phyloP scores from a whole-genome alignment of 2,329 filamentous ascomycete species.

The Stachybotrys chartarum region DNA sequence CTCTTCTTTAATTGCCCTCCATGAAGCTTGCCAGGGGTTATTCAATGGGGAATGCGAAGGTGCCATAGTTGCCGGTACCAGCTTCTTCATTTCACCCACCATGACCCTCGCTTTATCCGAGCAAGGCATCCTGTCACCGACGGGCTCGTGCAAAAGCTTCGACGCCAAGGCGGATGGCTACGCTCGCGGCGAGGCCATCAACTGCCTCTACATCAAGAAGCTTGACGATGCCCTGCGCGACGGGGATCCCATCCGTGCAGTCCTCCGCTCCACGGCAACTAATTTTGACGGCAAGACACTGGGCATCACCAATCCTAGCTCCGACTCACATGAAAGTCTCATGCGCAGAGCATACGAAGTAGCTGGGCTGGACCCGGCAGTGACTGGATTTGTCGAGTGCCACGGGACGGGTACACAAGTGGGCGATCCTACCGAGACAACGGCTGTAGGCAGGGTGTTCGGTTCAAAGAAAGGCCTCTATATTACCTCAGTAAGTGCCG shows the following conservation, averaged over 20 bases:
- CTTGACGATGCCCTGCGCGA: slow-evolving; percentile 38
- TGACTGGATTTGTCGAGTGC: slow-evolving; percentile 27
- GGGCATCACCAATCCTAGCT: slow-evolving; percentile 32
- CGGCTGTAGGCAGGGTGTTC: slow-evolving; percentile 23
- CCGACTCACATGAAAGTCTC: slow-evolving; percentile 20
- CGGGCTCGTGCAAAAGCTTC: slow-evolving; percentile 26
- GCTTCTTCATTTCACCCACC: slow-evolving; percentile 20
- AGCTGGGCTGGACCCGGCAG: slow-evolving; percentile 16
- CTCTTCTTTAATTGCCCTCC: slow-evolving; percentile 24
- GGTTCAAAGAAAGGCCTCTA: slow-evolving; percentile 11
- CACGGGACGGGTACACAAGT: slow-evolving; percentile 32
- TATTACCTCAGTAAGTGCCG: slow-evolving; percentile 18
- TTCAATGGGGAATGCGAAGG: slow-evolving; percentile 14
- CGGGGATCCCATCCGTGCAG: slow-evolving; percentile 32
- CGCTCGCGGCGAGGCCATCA: slow-evolving; percentile 40
- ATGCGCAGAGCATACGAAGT: slow-evolving; percentile 21
- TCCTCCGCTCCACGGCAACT: slow-evolving; percentile 27
- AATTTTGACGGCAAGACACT: slow-evolving; percentile 36
- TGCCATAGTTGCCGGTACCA: slow-evolving; percentile 23
- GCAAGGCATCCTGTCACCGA: slow-evolving; percentile 26
- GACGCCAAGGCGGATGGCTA: slow-evolving; percentile 42
- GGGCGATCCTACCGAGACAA: slow-evolving; percentile 28
- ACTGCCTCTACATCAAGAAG: slow-evolving; percentile 36
- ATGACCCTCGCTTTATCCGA: slow-evolving; percentile 18
- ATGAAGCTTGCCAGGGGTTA: slow-evolving; percentile 25